These are phyloP conservation scores for Chaetomiaceae sp. DNA, from an alignment of 2,329 filamentous ascomycete species.

Conservation along the genomic window DNA sequence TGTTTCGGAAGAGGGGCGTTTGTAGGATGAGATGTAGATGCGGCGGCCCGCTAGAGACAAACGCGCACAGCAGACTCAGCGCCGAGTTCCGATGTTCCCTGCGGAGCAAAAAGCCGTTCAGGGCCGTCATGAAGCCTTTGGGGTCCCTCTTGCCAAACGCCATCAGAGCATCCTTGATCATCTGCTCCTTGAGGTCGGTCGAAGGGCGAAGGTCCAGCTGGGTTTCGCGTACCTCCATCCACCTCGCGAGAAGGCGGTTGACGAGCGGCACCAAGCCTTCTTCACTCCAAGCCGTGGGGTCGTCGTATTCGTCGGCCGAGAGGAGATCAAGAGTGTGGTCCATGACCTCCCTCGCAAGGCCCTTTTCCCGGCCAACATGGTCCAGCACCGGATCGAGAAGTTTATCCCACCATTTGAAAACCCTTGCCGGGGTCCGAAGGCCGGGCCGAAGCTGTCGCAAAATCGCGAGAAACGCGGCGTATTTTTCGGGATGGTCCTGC, in stretches of 20 bases:
- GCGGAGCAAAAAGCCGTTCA: constrained; percentile 63
- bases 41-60: constrained; percentile 71
- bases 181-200: constrained; percentile 45
- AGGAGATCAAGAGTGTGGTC: constrained; percentile 62
- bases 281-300: constrained; percentile 42
- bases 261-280: constrained; percentile 46
- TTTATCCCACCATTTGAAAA: constrained; percentile 69
- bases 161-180: constrained; percentile 50
- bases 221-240: constrained; percentile 47
- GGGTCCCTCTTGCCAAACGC: constrained; percentile 65
- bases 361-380: constrained; percentile 57
- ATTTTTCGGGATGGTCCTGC: constrained; percentile 50
- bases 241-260: constrained; percentile 52
- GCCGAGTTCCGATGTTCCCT: constrained; percentile 60
- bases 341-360: constrained; percentile 59
- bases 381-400: constrained; percentile 53
- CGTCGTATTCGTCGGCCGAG: constrained; percentile 56
- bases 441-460: constrained; percentile 60
- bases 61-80: constrained; percentile 65
- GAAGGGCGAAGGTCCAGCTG: constrained; percentile 36
- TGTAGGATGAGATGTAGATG: constrained; percentile 70
- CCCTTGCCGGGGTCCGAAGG: constrained; percentile 57
- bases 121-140: constrained; percentile 59
- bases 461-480: constrained; percentile 65
- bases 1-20: constrained; percentile 65